A percentile compares a stretch with the other conserved stretches of the same genome.
Evolutionary conservation across 2,329 filamentous ascomycete species (phyloP).

Genomic region (Fusarium miscanthi): DNA sequence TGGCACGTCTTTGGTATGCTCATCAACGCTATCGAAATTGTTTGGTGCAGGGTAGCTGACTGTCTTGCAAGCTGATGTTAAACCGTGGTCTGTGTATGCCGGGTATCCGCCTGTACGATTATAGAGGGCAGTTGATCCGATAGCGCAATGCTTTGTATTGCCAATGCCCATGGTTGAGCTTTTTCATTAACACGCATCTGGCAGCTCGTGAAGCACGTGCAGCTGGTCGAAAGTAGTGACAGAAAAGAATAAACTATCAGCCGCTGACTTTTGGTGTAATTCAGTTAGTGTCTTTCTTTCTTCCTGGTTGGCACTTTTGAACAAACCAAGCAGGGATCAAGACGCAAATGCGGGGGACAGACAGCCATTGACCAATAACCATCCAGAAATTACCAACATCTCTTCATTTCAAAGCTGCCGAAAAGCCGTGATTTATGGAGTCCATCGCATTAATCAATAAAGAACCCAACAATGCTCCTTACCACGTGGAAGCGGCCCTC

Average conservation of each 20-base stretch:
- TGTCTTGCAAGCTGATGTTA: not conserved
- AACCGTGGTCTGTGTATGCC: fast-evolving
- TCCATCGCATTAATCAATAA: not conserved
- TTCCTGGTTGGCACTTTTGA: not conserved
- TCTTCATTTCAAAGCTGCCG: not conserved
- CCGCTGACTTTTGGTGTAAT: fast-evolving
- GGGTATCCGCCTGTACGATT: not conserved
- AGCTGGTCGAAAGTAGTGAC: fast-evolving
- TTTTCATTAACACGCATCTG: too few species aligned
- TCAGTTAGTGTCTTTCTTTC: not conserved
- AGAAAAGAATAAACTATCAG: fast-evolving
- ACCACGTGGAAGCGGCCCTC: not conserved
- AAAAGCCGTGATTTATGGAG: conserved; percentile 3
- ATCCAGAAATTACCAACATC: not conserved
- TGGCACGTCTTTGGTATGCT: not conserved
- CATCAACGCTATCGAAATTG: fast-evolving
- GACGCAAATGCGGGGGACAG: not conserved
- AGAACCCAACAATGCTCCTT: not conserved
- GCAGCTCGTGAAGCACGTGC: not conserved
- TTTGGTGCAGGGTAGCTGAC: not conserved
- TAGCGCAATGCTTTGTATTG: too few species aligned
- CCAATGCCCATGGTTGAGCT: too few species aligned
- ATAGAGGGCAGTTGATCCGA: fast-evolving
- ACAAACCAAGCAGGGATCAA: not conserved
- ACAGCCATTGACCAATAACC: not conserved